Base-by-base conservation (phyloP, 164 flowering plant species). In the Tinospora cordifolia region DNA sequence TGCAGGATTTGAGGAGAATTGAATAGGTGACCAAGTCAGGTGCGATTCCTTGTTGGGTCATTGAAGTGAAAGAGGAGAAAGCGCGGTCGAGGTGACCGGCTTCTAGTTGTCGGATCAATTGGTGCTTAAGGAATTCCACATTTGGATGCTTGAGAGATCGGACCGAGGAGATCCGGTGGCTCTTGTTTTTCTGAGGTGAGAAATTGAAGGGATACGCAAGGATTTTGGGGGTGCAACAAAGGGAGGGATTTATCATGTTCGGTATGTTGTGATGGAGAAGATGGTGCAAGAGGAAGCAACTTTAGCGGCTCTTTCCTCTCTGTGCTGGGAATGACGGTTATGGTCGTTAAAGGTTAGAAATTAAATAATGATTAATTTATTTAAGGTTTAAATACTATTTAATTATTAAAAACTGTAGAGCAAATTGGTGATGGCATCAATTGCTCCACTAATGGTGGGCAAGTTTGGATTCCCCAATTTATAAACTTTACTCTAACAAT, bases 1-100 rank as follows among this genome's bases (percentile, higher is more conserved):
- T 90, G 83, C 91, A 87, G 38, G 89, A 82, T 57, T 86, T 88
- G 83, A 92, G 92, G 78, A 92, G 83, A 26, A 80, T 76, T 51
- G 96, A 85, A 84, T 79, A 87, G 44, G 83, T 73, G 72, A 79
- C 47, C 69, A 86, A 83, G 63, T 86, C 90, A 3, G 89, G 81
- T 44, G 79, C 69, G 69, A 75, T 40, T 6, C 80, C 77, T 1
- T 78, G 75, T 11, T 76, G 82, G 70, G 83, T 49, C 82, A 85
- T 83, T 72, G 77, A 70, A 69, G 87, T 79, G 3, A 91, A 87
- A 62, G 87, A 74, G 36, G 88, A 79, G 78, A 92, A 62, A 17
- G 97, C 97, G 60, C 74, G 40, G 11, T 71, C 73, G 71, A 87
- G 77, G 36, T 73, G 83, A 62, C 86, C 89, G 0, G 8, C 67